These are phyloP conservation scores for Cladosporium cucumerinum DNA, from an alignment of 2,329 filamentous ascomycete species.

Conservation along the genomic window DNA sequence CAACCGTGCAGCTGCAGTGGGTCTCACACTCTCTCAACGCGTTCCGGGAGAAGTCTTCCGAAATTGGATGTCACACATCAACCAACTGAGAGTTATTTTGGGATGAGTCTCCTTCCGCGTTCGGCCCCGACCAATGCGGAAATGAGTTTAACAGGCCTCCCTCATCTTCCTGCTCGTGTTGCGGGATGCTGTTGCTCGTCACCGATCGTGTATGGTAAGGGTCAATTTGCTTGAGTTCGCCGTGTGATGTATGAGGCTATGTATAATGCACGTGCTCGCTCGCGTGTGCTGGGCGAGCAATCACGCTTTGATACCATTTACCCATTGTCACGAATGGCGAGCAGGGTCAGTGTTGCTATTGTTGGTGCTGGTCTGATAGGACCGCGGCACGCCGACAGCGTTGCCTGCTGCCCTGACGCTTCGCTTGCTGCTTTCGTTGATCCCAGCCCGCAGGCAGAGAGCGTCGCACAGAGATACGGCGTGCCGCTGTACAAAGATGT, in stretches of 20 bases:
- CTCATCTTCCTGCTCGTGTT: conserved; percentile 2
- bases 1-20: neutral
- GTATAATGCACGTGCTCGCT: conserved; percentile 4
- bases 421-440: conserved; percentile 47
- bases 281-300: neutral
- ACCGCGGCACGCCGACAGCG: conserved; percentile 48
- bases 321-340: neutral
- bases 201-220: neutral
- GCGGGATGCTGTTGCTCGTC: neutral
- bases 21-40: conserved; percentile 1
- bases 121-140: conserved; percentile 1
- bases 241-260: neutral
- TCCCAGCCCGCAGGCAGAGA: conserved; percentile 39
- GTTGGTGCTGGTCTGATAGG: conserved; percentile 51
- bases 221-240: neutral
- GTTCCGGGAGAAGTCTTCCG: conserved; percentile 2
- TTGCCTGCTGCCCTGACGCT: conserved; percentile 39
- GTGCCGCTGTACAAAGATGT: conserved; percentile 44
- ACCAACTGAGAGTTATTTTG: neutral
- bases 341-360: conserved; percentile 38
- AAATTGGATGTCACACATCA: conserved; percentile 3
- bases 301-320: neutral
- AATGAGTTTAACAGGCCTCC: conserved; percentile 7
- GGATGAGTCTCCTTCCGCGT: neutral
- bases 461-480: conserved; percentile 37